These are phyloP conservation scores for Arthrinium phaeospermum DNA, from an alignment of 2,329 filamentous ascomycete genomes.

Conservation along the genomic window DNA sequence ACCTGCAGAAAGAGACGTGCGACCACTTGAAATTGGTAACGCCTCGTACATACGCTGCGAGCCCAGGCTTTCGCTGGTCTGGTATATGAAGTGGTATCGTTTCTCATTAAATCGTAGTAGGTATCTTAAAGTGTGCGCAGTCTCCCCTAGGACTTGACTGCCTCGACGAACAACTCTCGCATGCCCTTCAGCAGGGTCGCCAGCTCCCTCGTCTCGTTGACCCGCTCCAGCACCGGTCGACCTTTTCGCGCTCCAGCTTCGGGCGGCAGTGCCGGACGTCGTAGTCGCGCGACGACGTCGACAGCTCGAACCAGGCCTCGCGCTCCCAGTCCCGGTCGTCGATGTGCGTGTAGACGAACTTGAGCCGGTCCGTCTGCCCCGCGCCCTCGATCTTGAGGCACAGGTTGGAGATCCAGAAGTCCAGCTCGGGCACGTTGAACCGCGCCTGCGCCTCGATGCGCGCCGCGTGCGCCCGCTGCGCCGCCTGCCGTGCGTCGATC, in stretches of 20 bases:
- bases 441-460: conserved; percentile 83
- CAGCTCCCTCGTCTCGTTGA: conserved; percentile 83
- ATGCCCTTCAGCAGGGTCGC: conserved; percentile 79
- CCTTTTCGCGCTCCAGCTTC: conserved; percentile 78
- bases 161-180: conserved; percentile 77
- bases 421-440: conserved; percentile 90
- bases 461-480: conserved; percentile 73
- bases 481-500: conserved; percentile 72
- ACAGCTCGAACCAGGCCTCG: conserved; percentile 93
- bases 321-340: conserved; percentile 86
- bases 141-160: conserved; percentile 56
- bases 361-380: conserved; percentile 81
- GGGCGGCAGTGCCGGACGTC: conserved; percentile 82
- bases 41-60: background rate
- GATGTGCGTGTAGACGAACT: conserved; percentile 88
- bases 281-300: conserved; percentile 82
- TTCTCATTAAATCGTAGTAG: conserved; percentile 17
- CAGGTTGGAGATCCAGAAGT: conserved; percentile 94
- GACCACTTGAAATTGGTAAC: background rate
- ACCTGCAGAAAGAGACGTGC: background rate
- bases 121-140: background rate
- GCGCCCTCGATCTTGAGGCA: conserved; percentile 90
- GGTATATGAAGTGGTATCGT: background rate
- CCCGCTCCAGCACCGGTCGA: conserved; percentile 77
- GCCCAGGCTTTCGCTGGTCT: background rate